These are phyloP conservation scores for Periconia sp. DNA, from an alignment of 2,329 filamentous ascomycete species.

Conservation along the genomic window DNA sequence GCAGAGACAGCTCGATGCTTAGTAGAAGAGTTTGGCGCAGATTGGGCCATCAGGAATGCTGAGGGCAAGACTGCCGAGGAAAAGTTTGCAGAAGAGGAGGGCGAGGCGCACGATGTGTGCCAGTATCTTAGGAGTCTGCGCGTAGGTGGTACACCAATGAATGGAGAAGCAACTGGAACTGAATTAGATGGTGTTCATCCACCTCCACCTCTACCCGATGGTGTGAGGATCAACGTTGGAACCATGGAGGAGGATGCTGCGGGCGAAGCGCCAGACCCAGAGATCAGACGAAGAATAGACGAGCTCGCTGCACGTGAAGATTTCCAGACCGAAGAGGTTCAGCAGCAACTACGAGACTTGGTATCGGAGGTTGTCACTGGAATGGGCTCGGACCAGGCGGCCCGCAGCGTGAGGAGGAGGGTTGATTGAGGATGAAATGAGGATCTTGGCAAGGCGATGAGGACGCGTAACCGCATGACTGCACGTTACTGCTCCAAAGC, in stretches of 20 bases:
- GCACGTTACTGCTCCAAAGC: background rate
- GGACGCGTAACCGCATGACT: constrained; percentile 6
- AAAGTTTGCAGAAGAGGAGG: constrained; percentile 77
- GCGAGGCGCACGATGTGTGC: constrained; percentile 76
- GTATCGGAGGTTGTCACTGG: constrained; percentile 80
- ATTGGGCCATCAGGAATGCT: constrained; percentile 68
- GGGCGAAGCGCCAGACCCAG: constrained; percentile 74
- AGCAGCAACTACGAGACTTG: constrained; percentile 77
- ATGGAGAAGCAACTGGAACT: constrained; percentile 22
- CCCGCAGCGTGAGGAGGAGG: constrained; percentile 53
- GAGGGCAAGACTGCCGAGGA: constrained; percentile 83
- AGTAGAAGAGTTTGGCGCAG: constrained; percentile 80
- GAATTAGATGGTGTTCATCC: constrained; percentile 36
- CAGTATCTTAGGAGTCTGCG: constrained; percentile 65
- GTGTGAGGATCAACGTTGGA: constrained; percentile 78
- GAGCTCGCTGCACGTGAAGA: constrained; percentile 84
- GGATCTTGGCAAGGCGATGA: constrained; percentile 2
- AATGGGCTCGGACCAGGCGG: constrained; percentile 65
- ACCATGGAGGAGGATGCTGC: constrained; percentile 66
- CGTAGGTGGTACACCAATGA: constrained; percentile 33
- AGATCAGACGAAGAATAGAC: constrained; percentile 85
- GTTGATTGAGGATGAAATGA: constrained; percentile 35
- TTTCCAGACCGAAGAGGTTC: constrained; percentile 80
- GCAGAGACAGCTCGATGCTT: constrained; percentile 78
- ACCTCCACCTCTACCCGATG: constrained; percentile 73